Conservation (phyloP, 139 green algal genomes). For the Tetradesmus lagerheimii region DNA sequence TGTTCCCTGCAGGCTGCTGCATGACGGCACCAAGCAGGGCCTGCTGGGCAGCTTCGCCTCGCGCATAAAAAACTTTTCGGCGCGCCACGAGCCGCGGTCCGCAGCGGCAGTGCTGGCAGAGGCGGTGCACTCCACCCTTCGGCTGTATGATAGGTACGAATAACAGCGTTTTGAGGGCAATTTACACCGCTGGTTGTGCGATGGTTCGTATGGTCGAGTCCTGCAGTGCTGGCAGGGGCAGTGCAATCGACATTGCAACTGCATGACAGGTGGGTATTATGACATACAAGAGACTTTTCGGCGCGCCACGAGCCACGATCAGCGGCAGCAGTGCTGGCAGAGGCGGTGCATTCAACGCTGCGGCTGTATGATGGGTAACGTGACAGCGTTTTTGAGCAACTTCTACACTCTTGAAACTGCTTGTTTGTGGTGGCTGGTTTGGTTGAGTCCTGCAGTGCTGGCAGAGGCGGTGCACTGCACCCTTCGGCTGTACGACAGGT, state of each 20-base stretch:
- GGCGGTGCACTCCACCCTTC: conserved; percentile 73
- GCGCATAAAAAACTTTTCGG: conserved; percentile 73
- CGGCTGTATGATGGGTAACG: conserved; percentile 76
- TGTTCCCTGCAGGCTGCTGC: conserved; percentile 63
- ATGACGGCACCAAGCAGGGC: conserved; percentile 82
- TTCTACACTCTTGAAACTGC: too few species aligned
- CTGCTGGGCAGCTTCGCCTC: conserved; percentile 78
- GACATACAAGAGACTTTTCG: too few species aligned
- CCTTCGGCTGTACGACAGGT: conserved; percentile 76
- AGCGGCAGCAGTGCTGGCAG: conserved; percentile 68
- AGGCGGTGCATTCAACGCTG: conserved; percentile 73
- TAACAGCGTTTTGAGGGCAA: too few species aligned
- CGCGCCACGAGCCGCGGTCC: conserved; percentile 58
- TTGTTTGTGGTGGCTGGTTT: too few species aligned
- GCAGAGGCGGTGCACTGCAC: conserved; percentile 73
- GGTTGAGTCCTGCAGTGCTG: conserved; percentile 61
- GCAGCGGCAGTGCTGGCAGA: conserved; percentile 72
- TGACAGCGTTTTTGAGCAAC: too few species aligned
- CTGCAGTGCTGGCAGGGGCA: conserved; percentile 70
- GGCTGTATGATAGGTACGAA: conserved; percentile 78
- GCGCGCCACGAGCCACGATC: conserved; percentile 59
- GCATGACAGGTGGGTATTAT: conserved; percentile 76
- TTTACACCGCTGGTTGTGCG: not conserved
- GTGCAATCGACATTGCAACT: conserved; percentile 74
- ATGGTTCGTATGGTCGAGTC: not conserved